Conservation (phyloP, 148 eudicot genomes). For the Silene uniflora region DNA sequence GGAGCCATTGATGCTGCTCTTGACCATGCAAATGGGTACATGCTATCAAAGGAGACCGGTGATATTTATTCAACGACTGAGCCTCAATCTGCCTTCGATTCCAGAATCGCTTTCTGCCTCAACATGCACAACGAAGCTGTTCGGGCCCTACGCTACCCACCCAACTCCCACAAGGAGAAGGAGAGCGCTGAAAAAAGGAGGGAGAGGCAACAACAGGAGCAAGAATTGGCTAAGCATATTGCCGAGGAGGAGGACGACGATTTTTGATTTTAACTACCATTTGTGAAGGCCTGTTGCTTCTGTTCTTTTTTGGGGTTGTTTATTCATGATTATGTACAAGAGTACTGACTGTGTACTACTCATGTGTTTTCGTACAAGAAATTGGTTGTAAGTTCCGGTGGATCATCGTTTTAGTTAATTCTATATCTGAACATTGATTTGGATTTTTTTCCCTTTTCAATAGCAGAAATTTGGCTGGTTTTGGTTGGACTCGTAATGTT, state of each 20-base stretch:
- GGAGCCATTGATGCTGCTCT: conserved; percentile 93
- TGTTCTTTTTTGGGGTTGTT: not conserved
- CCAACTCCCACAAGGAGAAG: conserved; percentile 86
- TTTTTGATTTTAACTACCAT: conserved; percentile 33
- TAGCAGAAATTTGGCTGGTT: not conserved
- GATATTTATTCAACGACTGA: conserved; percentile 91
- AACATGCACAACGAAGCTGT: conserved; percentile 98
- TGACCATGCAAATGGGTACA: conserved; percentile 84
- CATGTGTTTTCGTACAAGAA: not conserved
- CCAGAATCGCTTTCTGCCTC: conserved; percentile 88
- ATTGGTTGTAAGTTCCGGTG: conserved; percentile 10
- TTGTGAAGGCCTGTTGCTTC: not conserved
- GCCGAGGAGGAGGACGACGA: conserved; percentile 98
- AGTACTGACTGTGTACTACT: not conserved
- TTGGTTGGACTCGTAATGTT: not conserved
- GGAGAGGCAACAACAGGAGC: conserved; percentile 94
- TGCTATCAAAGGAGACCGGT: conserved; percentile 92
- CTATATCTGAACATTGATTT: not conserved
- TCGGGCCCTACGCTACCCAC: conserved; percentile 79
- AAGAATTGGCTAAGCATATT: conserved; percentile 93
- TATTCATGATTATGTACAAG: not conserved
- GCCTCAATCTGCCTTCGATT: conserved; percentile 88
- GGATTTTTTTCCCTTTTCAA: not conserved
- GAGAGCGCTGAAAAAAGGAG: conserved; percentile 97
- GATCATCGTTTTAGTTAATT: not conserved